Evolutionary conservation across 768 basidiomycete genomes (phyloP).

Genomic region (Dentipellis sp.): DNA sequence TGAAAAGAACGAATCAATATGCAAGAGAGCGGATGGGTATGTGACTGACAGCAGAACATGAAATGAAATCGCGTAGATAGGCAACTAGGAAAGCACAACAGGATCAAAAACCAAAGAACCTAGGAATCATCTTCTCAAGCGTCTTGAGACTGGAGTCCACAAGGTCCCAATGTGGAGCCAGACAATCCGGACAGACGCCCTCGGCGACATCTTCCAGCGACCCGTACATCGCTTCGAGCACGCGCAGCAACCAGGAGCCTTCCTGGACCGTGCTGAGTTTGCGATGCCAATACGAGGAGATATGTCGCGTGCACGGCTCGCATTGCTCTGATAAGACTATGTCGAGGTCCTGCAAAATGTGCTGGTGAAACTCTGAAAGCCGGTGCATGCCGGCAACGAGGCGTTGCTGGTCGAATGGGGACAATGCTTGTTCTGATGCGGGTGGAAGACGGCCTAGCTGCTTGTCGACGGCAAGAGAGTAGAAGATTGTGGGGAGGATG

Average conservation of each 20-base stretch:
- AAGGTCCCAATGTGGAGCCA: background rate
- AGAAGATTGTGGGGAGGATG: conserved; percentile 31
- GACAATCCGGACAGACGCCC: background rate
- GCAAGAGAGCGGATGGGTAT: background rate
- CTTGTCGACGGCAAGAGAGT: conserved; percentile 23
- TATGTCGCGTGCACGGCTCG: background rate
- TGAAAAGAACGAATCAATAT: background rate
- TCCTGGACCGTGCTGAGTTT: background rate
- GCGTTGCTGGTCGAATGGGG: background rate
- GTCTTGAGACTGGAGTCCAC: background rate
- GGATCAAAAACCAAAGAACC: background rate
- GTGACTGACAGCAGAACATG: background rate
- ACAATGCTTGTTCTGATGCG: background rate
- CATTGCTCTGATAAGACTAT: background rate
- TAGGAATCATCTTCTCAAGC: background rate
- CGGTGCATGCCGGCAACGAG: background rate
- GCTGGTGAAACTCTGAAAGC: conserved; percentile 3
- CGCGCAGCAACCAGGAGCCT: background rate
- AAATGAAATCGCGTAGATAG: background rate
- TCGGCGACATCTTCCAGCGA: background rate
- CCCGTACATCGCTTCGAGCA: background rate
- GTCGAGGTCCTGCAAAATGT: background rate
- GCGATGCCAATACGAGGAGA: background rate
- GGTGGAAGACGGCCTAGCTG: background rate
- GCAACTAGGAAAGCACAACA: background rate